Evolutionary conservation across 225 moss, liverwort and hornwort species (phyloP).

Genomic region (Polytrichum formosum): DNA sequence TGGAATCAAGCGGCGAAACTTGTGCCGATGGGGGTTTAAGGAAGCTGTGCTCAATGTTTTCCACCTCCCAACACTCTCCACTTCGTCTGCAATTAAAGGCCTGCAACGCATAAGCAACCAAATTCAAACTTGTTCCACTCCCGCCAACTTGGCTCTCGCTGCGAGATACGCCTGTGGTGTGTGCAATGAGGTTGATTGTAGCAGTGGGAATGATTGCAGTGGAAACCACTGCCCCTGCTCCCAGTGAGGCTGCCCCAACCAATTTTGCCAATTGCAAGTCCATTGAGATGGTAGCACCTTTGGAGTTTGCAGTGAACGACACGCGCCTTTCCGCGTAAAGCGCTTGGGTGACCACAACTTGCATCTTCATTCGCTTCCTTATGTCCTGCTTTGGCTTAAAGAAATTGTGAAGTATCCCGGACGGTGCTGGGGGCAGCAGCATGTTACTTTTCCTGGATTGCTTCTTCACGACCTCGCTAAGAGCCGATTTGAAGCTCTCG

Average conservation of each 20-base stretch:
- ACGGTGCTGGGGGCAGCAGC: neutral
- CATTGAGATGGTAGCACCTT: neutral
- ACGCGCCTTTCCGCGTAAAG: neutral
- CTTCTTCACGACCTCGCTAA: neutral
- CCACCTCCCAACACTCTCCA: constrained; percentile 4
- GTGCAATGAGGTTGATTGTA: neutral
- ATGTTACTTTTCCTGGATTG: constrained; percentile 4
- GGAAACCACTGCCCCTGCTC: neutral
- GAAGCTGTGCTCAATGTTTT: neutral
- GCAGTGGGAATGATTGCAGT: neutral
- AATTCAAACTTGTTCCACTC: neutral
- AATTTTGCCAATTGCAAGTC: neutral
- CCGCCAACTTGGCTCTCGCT: neutral
- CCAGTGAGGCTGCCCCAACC: neutral
- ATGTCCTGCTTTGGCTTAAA: neutral
- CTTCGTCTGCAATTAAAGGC: neutral
- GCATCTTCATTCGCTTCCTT: constrained; percentile 2
- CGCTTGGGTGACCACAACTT: neutral
- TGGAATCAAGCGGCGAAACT: too few species aligned
- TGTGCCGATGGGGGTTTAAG: neutral
- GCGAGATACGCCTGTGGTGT: neutral
- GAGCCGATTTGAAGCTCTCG: neutral
- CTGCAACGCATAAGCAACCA: constrained; percentile 8
- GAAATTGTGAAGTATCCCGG: neutral
- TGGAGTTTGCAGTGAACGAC: neutral